A percentile compares a stretch with the other conserved stretches of the same genome.
phyloP scores from a whole-genome alignment of 352 stramenopile genomes.

The Globisporangium abappressorium region DNA sequence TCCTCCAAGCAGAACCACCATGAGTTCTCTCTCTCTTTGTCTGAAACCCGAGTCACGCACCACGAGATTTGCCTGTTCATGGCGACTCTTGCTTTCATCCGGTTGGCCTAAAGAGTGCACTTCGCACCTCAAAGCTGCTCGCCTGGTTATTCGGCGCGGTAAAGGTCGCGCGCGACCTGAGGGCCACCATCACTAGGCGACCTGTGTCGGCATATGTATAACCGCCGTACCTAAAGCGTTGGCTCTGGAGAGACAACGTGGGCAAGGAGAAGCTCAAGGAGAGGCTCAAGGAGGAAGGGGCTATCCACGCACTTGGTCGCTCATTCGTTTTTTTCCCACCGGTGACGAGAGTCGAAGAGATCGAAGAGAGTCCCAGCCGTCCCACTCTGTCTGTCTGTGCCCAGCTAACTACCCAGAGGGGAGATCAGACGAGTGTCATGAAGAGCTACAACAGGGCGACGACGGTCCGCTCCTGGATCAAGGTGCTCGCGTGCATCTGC shows the following conservation, averaged over 20 bases:
- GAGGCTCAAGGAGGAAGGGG: not conserved
- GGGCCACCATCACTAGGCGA: too few species aligned
- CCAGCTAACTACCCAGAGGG: not conserved
- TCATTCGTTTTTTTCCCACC: slow-evolving; percentile 9
- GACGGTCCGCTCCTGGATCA: slow-evolving; percentile 10
- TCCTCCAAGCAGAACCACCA: too few species aligned
- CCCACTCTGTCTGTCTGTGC: not conserved
- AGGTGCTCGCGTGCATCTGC: slow-evolving; percentile 10
- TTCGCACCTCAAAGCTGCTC: not conserved
- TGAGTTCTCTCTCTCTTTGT: too few species aligned
- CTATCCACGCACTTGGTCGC: not conserved
- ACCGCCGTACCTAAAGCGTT: not conserved
- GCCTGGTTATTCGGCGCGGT: not conserved
- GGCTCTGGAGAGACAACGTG: not conserved
- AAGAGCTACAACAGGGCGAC: slow-evolving; percentile 4
- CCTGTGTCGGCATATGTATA: not conserved
- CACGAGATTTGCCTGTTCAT: too few species aligned
- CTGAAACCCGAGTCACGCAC: too few species aligned
- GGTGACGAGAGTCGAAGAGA: not conserved
- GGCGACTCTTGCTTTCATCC: too few species aligned
- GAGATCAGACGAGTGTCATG: not conserved
- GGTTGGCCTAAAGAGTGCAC: not conserved
- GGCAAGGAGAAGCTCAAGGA: too few species aligned
- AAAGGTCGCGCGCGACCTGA: not conserved
- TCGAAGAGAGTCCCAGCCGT: not conserved